Conservation (phyloP, 345 rosid genomes). For the Erysimum cheiranthoides region DNA sequence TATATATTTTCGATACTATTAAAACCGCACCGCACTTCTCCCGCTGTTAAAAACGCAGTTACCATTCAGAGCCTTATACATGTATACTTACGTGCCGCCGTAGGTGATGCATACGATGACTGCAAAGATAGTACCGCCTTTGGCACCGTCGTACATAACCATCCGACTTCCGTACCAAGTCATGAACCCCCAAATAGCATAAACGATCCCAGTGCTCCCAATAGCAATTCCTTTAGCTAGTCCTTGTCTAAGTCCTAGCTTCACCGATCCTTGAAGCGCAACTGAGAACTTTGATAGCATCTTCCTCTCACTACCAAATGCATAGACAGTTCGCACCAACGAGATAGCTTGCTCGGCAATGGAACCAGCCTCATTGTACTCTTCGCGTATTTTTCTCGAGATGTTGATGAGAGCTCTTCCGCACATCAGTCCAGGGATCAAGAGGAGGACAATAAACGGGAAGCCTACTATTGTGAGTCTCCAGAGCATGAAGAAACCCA, state of each 20-base stretch:
- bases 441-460: constrained; percentile 77
- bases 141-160: constrained; percentile 75
- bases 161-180: constrained; percentile 96
- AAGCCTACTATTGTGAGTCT: constrained; percentile 76
- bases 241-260: constrained; percentile 87
- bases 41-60: no score
- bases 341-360: constrained; percentile 91
- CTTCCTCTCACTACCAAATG: constrained; percentile 83
- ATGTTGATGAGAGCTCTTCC: constrained; percentile 83
- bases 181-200: constrained; percentile 90
- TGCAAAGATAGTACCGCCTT: constrained; percentile 84
- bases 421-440: constrained; percentile 86
- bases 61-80: no score
- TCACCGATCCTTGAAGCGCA: constrained; percentile 75
- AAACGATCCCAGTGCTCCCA: constrained; percentile 85
- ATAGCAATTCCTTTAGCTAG: constrained; percentile 87
- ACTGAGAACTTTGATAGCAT: constrained; percentile 75
- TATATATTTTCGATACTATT: no score
- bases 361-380: constrained; percentile 84
- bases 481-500: constrained; percentile 84
- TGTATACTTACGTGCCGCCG: constrained; percentile 75
- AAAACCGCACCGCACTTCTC: no score
- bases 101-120: constrained; percentile 75
- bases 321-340: constrained; percentile 77
- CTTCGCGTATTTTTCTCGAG: constrained; percentile 83